Evolutionary conservation across 768 basidiomycete genomes (phyloP).

Genomic region (Leccinum variicolor): DNA sequence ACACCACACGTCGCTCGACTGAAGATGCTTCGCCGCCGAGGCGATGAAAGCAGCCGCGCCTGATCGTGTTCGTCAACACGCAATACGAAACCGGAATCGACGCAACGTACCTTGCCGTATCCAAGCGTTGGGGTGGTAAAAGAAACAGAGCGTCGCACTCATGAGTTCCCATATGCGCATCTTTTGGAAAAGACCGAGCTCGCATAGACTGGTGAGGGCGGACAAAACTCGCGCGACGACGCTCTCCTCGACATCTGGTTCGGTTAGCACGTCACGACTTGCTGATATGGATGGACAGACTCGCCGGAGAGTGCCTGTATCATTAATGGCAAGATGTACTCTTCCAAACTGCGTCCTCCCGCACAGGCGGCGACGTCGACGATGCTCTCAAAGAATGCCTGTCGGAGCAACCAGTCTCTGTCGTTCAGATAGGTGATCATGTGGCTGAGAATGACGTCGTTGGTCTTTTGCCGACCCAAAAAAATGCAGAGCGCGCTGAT

Average conservation of each 20-base stretch:
- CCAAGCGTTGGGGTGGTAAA: slow-evolving; percentile 96
- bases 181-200: slow-evolving; percentile 87
- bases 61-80: slow-evolving; percentile 29
- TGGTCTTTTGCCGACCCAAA: slow-evolving; percentile 88
- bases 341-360: slow-evolving; percentile 86
- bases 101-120: slow-evolving; percentile 77
- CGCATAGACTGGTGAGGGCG: slow-evolving; percentile 83
- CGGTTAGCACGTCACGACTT: slow-evolving; percentile 4
- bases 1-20: slow-evolving; percentile 91
- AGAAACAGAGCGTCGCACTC: slow-evolving; percentile 80
- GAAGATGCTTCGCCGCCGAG: slow-evolving; percentile 78
- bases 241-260: slow-evolving; percentile 87
- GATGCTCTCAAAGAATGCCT: slow-evolving; percentile 93
- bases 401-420: slow-evolving; percentile 86
- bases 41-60: slow-evolving; percentile 88
- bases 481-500: slow-evolving; percentile 91
- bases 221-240: slow-evolving; percentile 90
- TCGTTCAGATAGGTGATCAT: slow-evolving; percentile 86
- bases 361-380: slow-evolving; percentile 95
- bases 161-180: slow-evolving; percentile 98
- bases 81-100: background rate
- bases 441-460: slow-evolving; percentile 90
- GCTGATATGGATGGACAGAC: slow-evolving; percentile 11
- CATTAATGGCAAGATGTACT: slow-evolving; percentile 97
- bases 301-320: slow-evolving; percentile 90